Conservation (phyloP, 139 green algal genomes). For the Volvox africanus region DNA sequence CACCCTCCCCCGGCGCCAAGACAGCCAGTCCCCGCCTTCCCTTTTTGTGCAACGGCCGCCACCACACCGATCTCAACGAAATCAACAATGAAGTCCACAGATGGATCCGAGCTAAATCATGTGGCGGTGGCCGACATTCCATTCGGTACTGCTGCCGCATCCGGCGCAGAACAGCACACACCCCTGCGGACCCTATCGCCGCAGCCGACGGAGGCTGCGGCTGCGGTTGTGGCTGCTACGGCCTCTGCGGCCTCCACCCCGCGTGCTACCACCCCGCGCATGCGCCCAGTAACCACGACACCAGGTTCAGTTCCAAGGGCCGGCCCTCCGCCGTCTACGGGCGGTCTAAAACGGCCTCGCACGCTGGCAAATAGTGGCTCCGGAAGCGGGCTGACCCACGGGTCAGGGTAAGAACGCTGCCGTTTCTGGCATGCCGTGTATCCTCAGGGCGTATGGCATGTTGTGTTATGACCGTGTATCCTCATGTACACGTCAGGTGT, state of each 20-base stretch:
- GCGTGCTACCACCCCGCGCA: not conserved
- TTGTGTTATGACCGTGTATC: no score
- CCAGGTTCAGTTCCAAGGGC: not conserved
- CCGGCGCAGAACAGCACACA: not conserved
- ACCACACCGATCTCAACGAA: not conserved
- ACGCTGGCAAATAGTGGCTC: not conserved
- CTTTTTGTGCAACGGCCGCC: not conserved
- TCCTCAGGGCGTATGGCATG: no score
- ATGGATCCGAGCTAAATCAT: no score
- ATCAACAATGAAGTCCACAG: no score
- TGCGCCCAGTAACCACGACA: not conserved
- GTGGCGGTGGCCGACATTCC: not conserved
- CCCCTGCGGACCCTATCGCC: not conserved
- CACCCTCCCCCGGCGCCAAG: no score
- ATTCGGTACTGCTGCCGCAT: not conserved
- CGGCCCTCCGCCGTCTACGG: not conserved
- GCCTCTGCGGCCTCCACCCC: not conserved
- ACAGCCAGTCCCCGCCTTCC: not conserved
- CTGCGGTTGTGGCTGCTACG: not conserved
- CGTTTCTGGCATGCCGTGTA: no score
- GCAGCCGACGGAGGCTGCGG: not conserved
- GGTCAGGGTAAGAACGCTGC: not conserved
- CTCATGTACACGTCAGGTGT: no score
- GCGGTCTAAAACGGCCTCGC: constrained; percentile 19
- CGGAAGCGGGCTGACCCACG: not conserved